Base-by-base conservation (phyloP, 306 rosid species). In the apple (Malus domestica) region DNA sequence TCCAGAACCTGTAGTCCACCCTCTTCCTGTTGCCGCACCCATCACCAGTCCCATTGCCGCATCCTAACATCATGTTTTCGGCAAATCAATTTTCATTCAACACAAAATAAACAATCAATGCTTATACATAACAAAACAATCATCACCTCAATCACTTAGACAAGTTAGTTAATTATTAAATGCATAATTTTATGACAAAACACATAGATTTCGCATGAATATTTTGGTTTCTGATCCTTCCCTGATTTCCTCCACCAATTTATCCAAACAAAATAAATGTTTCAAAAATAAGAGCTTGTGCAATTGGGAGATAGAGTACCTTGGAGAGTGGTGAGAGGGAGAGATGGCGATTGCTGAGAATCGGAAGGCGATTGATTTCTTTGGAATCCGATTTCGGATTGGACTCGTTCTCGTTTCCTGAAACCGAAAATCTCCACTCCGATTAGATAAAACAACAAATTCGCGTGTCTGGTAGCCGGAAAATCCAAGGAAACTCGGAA, bases 1-100 rank as follows among this genome's bases (percentile, higher is more conserved):
- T 45, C 99, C 99, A 3, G 99, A 95, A 66, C 94, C 96, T 14
- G 99, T 95, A 3, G 97, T 95, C 99, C 99, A 95, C 51, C 99
- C 99, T 83, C 93, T 92, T 44, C 96, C 99, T 0, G 83, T 63
- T 0, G 97, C 99, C 18, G 99, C 97, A 81, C 92, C 83, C 87
- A 95, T 84, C 78, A 90, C 97, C 84, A 95, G 77, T 66, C 99
- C 99, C 97, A 95, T 95, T 30, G 99, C 99, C 55, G 83, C 90
- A 62, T 95, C 99, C 99, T 95, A 77, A 72, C 23, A 73, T 10
- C 1, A 44, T 6, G 4, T 42, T 42, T 60, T 10, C 12, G 45
- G 19, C 10, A 3, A 55, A 57, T 33, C 57, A 55, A 72, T 22
- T 40, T 10, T 45, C 70, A 74, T 4, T 45, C 44, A 27, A 61